A percentile compares a stretch with the other conserved stretches of the same genome.
Evolutionary conservation across 768 basidiomycete genomes (phyloP).

Genomic region (Suillus decipiens): DNA sequence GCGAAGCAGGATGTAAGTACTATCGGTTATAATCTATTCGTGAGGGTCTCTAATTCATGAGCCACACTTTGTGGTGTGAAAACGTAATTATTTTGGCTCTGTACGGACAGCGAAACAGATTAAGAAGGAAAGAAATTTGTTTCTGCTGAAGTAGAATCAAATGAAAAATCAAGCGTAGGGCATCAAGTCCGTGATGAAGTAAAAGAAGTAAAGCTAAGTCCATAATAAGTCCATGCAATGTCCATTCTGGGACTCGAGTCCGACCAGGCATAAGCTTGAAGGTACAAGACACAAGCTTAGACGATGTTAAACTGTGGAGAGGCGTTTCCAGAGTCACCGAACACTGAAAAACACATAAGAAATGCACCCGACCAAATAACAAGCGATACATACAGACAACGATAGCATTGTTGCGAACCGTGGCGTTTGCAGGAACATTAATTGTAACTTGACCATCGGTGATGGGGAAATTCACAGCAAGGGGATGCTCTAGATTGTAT

Average conservation of each 20-base stretch:
- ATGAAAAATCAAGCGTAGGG: background rate
- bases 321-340: slow-evolving; percentile 68
- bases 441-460: slow-evolving; percentile 48
- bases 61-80: too few species aligned
- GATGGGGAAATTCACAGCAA: slow-evolving; percentile 58
- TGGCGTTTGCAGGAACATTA: slow-evolving; percentile 50
- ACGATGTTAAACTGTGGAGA: slow-evolving; percentile 61
- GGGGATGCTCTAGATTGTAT: slow-evolving; percentile 47
- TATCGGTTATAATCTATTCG: too few species aligned
- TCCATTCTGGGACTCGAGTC: background rate
- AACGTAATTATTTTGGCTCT: too few species aligned
- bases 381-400: slow-evolving; percentile 55
- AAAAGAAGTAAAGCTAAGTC: slow-evolving; percentile 3
- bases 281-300: background rate
- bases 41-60: too few species aligned
- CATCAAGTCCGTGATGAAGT: slow-evolving; percentile 6
- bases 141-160: slow-evolving; percentile 1
- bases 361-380: background rate
- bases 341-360: slow-evolving; percentile 40
- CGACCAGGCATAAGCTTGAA: background rate
- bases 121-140: slow-evolving; percentile 7
- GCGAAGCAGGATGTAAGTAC: background rate
- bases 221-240: background rate
- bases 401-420: slow-evolving; percentile 50
- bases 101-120: too few species aligned